A percentile compares a stretch with the other conserved stretches of the same genome.
These are phyloP conservation scores for Lolium rigidum DNA, from an alignment of 176 grass and related monocot species.

Conservation along the genomic window DNA sequence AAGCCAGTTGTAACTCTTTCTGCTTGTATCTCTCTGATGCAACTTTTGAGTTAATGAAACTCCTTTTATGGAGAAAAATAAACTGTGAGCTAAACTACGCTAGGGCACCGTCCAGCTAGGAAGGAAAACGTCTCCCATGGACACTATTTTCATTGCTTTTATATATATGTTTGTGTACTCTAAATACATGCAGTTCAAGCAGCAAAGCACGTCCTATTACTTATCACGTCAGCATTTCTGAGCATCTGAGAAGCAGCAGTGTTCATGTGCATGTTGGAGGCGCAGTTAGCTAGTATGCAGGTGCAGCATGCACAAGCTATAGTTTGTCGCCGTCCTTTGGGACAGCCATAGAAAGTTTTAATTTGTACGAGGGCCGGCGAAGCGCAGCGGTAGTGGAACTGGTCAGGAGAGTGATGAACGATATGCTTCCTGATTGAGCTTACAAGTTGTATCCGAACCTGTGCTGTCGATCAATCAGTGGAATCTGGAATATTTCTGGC, in stretches of 20 bases:
- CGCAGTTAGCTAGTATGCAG: background rate
- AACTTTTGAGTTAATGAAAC: too few relatives aligned
- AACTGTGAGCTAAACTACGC: too few relatives aligned
- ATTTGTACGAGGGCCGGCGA: constrained; percentile 21
- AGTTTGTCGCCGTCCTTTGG: constrained; percentile 36
- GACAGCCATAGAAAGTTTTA: constrained; percentile 32
- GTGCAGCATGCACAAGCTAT: background rate
- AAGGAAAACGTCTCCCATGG: too few relatives aligned
- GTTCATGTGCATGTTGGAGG: background rate
- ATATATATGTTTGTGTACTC: background rate
- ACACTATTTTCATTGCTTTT: too few relatives aligned
- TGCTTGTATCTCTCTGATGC: too few relatives aligned
- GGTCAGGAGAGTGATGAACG: constrained; percentile 6
- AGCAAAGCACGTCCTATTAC: background rate
- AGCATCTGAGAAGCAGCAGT: background rate
- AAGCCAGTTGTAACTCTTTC: too few relatives aligned
- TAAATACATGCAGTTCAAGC: background rate
- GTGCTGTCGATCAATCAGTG: constrained; percentile 45
- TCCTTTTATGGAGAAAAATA: too few relatives aligned
- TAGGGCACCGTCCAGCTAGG: too few relatives aligned
- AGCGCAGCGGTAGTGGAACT: constrained; percentile 34
- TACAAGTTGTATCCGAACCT: constrained; percentile 44
- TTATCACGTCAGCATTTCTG: background rate
- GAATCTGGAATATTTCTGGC: constrained; percentile 20
- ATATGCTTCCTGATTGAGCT: constrained; percentile 49